Evolutionary conservation across 2,329 filamentous ascomycete species (phyloP), one percentile per base, ranked within the genome.

Genomic region (Penicillium vulpinum): DNA sequence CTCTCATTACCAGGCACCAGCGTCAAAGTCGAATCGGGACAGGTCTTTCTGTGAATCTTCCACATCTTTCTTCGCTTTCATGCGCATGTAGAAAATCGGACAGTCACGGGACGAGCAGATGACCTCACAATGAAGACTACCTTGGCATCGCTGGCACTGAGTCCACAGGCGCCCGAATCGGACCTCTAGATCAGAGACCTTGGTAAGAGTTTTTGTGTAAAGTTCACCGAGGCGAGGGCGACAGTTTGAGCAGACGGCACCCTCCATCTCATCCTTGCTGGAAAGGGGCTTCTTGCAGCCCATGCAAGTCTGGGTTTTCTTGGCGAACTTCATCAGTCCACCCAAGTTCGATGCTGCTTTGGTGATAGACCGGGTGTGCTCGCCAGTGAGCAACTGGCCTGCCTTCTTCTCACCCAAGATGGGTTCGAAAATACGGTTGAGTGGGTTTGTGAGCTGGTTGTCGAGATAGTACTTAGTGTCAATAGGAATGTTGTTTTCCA

Each of bases 51-150:
- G 91, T 2, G 88, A 88, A 78, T 99, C 94, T 75, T 97, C 93
- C 38, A 97, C 87, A 73, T 99, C 94, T 81, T 99, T 99, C 84
- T 97, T 96, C 31, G 93, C 93, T 83, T 99, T 99, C 94, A 99
- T 99, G 5, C 94, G 87, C 94, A 99, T 99, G 75, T 99, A 99
- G 76, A 99, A 99, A 70, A 99, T 99, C 1, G 94, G 94, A 72
- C 94, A 99, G 79, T 99, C 94, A 74, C 92, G 90, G 73, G 89
- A 93, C 61, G 89, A 92, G 80, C 94, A 99, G 66, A 99, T 97
- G 53, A 99, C 95, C 75, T 99, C 94, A 74, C 91, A 94, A 78
- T 99, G 94, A 84, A 99, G 89, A 78, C 92, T 97, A 53, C 92
- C 94, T 78, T 99, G 94, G 74, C 94, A 99, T 40, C 94, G 83